Percentiles rank a stretch among this genome's conserved stretches.
Evolutionary conservation across 169 alveolate species (phyloP).

Genomic region (Cytauxzoon felis): DNA sequence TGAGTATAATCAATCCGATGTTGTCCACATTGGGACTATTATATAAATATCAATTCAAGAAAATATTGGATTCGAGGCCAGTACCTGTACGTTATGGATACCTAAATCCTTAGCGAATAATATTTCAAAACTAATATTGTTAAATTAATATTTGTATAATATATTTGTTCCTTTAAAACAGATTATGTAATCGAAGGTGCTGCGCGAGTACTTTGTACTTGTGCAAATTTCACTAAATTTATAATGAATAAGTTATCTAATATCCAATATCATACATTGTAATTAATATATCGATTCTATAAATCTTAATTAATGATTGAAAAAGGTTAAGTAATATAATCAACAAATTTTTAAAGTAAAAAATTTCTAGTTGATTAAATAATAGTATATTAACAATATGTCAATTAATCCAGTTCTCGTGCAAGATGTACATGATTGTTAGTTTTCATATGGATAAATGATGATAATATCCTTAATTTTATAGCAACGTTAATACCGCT

Average conservation of each 20-base stretch:
- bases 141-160: not conserved
- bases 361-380: too few relatives aligned
- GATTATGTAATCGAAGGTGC: too few relatives aligned
- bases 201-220: too few relatives aligned
- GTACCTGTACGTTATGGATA: conserved; percentile 38
- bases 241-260: too few relatives aligned
- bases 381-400: too few relatives aligned
- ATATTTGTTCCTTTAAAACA: too few relatives aligned
- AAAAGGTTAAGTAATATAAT: too few relatives aligned
- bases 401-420: conserved; percentile 51
- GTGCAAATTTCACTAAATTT: too few relatives aligned
- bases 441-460: not conserved
- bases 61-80: conserved; percentile 57
- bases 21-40: conserved; percentile 31
- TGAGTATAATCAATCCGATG: conserved; percentile 31
- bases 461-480: not conserved
- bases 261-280: too few relatives aligned
- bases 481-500: conserved; percentile 52
- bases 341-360: too few relatives aligned
- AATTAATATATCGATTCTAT: too few relatives aligned
- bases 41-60: conserved; percentile 44
- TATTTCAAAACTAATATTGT: not conserved
- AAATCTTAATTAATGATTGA: too few relatives aligned
- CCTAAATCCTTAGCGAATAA: conserved; percentile 18
- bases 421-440: conserved; percentile 48